Evolutionary conservation across 2,329 filamentous ascomycete genomes (phyloP), one percentile per base, ranked within the genome.

Genomic region (Hawksworthiomyces lignivorus): DNA sequence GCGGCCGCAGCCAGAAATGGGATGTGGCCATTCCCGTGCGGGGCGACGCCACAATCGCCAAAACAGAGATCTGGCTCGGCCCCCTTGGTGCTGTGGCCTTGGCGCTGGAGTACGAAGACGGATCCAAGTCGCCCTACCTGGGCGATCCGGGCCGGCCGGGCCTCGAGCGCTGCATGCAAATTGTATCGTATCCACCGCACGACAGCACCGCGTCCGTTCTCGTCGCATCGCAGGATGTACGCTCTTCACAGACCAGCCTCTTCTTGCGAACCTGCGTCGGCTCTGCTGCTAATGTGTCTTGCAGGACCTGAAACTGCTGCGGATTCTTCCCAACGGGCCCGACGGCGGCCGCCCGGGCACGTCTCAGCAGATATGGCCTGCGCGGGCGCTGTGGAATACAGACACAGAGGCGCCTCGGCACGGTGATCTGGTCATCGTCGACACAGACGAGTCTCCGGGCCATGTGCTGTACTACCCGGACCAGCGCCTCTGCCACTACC

Each of bases 401-500:
- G 31, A 36, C 36, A 27, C 36, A 7, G 30, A 41, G 24, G 27
- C 27, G 12, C 38, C 35, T 10, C 22, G 15, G 6, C 18, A 11
- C 20, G 35, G 32, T 14, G 34, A 45, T 22, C 18, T 45, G 18
- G 10, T 41, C 14, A 41, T 45, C 30, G 33, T 29, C 7, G 37
- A 45, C 14, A 38, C 37, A 18, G 33, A 41, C 18, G 33, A 34
- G n/a, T 45, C 30, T 17, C 37, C 37, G 26, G 37, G 37, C 37
- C 43, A 21, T 28, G 33, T 45, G 18, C 22, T 45, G 14, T 17
- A 45, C 34, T 31, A 41, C 29, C 43, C 28, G 9, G 18, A 34
- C 29, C 37, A 33, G 14, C 43, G 43, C 34, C 33, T 45, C 15
- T 45, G 43, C n/a, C 33, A 45, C 21, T 45, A 34, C n/a, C 34